Conservation (phyloP, 139 green algal genomes). For the Axilococcus clingmanii region DNA sequence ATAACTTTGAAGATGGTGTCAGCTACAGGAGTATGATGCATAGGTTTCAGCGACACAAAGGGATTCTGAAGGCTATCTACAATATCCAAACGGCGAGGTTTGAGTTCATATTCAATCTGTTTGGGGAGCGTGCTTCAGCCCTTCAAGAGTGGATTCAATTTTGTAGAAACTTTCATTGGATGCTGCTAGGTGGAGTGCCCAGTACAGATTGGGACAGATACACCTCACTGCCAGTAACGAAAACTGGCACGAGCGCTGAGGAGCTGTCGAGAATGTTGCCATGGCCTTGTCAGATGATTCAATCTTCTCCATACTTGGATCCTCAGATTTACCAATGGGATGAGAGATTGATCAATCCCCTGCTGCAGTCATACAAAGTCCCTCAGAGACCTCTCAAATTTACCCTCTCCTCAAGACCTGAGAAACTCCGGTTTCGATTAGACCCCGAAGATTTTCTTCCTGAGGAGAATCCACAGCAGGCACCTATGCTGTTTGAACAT, state of each 20-base stretch:
- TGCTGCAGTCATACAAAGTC: background rate
- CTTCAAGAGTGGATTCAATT: no score
- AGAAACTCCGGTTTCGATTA: constrained; percentile 18
- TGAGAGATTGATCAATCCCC: background rate
- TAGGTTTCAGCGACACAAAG: no score
- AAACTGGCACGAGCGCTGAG: background rate
- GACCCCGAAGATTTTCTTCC: constrained; percentile 10
- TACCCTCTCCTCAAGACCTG: constrained; percentile 11
- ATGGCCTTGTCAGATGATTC: constrained; percentile 7
- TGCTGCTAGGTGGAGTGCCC: constrained; percentile 1
- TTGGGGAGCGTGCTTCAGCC: no score
- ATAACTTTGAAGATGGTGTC: background rate
- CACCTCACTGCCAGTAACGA: constrained; percentile 1
- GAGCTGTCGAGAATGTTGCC: background rate
- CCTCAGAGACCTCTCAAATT: constrained; percentile 18
- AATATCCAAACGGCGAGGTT: background rate
- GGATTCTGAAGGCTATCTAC: constrained; percentile 1
- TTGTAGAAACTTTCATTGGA: no score
- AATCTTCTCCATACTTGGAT: constrained; percentile 23
- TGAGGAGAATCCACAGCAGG: no score
- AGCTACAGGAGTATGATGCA: constrained; percentile 1
- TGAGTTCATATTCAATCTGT: constrained; percentile 1
- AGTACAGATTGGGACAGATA: constrained; percentile 13
- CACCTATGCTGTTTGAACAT: no score
- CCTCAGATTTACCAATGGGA: constrained; percentile 6